Conservation (phyloP, 306 rosid genomes). For the Glycine tomentella region DNA sequence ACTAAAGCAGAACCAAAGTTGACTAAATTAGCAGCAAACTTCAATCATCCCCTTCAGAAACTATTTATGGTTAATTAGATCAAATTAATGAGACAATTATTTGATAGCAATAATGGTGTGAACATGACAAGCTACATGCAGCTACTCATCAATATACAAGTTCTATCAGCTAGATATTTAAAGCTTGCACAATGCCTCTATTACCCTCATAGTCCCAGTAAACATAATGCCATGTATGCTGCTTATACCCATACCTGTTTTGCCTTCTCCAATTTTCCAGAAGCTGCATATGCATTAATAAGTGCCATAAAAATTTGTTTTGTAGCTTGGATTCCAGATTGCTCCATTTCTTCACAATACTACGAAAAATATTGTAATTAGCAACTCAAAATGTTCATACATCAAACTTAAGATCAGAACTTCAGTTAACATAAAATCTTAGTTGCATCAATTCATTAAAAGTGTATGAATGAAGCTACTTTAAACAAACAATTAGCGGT, state of each 20-base stretch:
- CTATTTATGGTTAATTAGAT: no score
- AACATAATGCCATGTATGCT: not conserved
- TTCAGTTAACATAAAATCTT: slow-evolving; percentile 18
- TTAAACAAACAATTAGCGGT: no score
- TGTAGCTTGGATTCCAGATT: slow-evolving; percentile 46
- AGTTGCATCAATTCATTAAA: slow-evolving; percentile 25
- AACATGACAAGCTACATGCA: no score
- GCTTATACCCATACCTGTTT: slow-evolving; percentile 68
- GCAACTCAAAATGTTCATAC: slow-evolving; percentile 39
- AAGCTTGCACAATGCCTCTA: no score
- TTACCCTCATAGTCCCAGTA: slow-evolving; percentile 1
- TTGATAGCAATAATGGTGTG: no score
- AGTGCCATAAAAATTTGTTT: slow-evolving; percentile 76
- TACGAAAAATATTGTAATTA: slow-evolving; percentile 53
- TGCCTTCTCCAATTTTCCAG: slow-evolving; percentile 86
- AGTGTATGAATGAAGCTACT: no score
- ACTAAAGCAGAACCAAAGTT: no score
- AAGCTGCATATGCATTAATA: slow-evolving; percentile 72
- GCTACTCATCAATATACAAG: slow-evolving; percentile 19
- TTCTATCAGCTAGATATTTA: not conserved
- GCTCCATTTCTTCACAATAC: slow-evolving; percentile 73
- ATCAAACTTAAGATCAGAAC: slow-evolving; percentile 26
- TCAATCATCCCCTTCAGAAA: no score
- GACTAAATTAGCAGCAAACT: no score
- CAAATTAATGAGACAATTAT: no score